Evolutionary conservation across 2,329 filamentous ascomycete species (phyloP).

Genomic region (Phialemoniopsis sp.): DNA sequence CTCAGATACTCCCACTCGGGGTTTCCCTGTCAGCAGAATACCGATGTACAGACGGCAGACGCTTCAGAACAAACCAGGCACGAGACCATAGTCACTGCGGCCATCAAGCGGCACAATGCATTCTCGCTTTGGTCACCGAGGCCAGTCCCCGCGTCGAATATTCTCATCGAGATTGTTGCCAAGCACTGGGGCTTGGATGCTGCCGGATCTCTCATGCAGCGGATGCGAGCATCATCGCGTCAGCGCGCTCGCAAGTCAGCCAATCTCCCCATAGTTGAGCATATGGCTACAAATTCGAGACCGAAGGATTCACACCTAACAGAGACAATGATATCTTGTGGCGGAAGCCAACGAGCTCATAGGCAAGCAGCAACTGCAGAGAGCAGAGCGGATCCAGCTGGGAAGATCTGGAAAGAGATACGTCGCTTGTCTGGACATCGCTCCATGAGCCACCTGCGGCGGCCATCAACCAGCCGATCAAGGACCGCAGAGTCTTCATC

Average conservation of each 20-base stretch:
- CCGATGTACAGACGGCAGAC: not conserved
- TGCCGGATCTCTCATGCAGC: conserved; percentile 35
- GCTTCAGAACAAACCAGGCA: conserved; percentile 40
- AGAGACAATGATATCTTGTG: conserved; percentile 1
- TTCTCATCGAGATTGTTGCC: conserved; percentile 39
- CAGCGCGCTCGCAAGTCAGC: not conserved
- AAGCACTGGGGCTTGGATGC: conserved; percentile 43
- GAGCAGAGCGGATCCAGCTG: not conserved
- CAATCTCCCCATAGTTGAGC: not conserved
- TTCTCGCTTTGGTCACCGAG: conserved; percentile 48
- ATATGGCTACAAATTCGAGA: not conserved
- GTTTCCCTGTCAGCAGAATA: conserved; percentile 32
- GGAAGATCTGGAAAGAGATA: too few species aligned
- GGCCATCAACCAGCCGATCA: too few species aligned
- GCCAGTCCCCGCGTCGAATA: conserved; percentile 25
- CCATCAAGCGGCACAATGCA: conserved; percentile 42
- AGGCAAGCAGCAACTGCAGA: not conserved
- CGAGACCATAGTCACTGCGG: conserved; percentile 47
- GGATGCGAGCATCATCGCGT: conserved; percentile 8
- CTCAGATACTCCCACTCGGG: conserved; percentile 54
- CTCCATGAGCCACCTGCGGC: too few species aligned
- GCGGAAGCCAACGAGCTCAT: not conserved
- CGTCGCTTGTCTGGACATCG: too few species aligned
- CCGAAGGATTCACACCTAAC: not conserved
- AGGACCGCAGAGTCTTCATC: too few species aligned